Evolutionary conservation across 306 rosid genomes (phyloP).

Genomic region (Cotoneaster glaucophyllus): DNA sequence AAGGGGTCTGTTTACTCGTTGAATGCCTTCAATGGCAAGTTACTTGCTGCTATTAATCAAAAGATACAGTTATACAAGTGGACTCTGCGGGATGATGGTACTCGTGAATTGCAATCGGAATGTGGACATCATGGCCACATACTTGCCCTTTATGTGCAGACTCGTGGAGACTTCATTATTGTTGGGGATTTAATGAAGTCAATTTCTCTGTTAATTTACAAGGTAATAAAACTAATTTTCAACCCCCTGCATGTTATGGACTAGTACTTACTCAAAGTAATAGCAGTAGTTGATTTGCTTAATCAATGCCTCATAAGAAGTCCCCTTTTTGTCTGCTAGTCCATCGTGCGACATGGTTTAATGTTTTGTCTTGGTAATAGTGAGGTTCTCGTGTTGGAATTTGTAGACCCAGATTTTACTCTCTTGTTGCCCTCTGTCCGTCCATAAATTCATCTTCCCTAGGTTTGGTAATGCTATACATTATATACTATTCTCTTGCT

Average conservation of each 20-base stretch:
- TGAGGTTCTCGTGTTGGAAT: neutral
- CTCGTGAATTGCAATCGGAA: constrained; percentile 91
- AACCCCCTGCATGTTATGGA: neutral
- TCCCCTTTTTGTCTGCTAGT: neutral
- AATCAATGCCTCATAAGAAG: neutral
- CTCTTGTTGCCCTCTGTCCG: neutral
- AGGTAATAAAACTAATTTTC: constrained; percentile 41
- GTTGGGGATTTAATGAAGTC: constrained; percentile 99
- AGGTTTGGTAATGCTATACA: neutral
- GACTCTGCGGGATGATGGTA: constrained; percentile 94
- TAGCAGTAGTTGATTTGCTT: neutral
- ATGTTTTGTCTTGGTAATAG: neutral
- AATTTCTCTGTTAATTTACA: constrained; percentile 79
- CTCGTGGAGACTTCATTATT: constrained; percentile 95
- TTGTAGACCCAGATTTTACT: neutral
- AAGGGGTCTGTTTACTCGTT: constrained; percentile 92
- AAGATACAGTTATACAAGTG: constrained; percentile 96
- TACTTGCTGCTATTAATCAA: constrained; percentile 97
- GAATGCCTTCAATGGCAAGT: constrained; percentile 91
- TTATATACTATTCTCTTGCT: neutral
- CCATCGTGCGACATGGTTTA: neutral
- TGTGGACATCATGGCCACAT: constrained; percentile 99
- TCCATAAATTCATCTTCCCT: neutral
- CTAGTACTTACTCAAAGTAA: neutral
- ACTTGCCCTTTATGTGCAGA: constrained; percentile 92